phyloP scores from a whole-genome alignment of 192 early-diverging fungal genomes.

The Dimargaris cristalligena region DNA sequence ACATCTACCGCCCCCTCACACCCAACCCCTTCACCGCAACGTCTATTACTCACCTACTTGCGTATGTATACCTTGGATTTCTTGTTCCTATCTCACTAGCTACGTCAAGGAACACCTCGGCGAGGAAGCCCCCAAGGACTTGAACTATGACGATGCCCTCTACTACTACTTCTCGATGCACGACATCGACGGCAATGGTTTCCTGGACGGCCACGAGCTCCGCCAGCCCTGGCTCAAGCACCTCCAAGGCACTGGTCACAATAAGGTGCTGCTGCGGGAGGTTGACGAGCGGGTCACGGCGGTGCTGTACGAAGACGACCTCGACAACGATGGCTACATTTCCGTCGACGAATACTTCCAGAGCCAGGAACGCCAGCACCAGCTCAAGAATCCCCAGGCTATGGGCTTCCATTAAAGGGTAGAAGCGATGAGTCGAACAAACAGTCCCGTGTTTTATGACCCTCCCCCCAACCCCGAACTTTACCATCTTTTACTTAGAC shows the following conservation, averaged over 20 bases:
- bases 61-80: background rate
- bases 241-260: slow-evolving; percentile 12
- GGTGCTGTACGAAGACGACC: slow-evolving; percentile 57
- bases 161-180: slow-evolving; percentile 55
- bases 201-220: slow-evolving; percentile 66
- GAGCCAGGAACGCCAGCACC: background rate
- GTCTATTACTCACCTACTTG: background rate
- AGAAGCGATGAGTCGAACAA: too few species aligned
- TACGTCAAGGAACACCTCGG: slow-evolving; percentile 21
- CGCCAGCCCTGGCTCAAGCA: slow-evolving; percentile 34
- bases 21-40: background rate
- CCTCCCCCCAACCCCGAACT: too few species aligned
- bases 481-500: too few species aligned
- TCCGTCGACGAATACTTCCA: slow-evolving; percentile 35
- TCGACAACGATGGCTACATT: slow-evolving; percentile 46
- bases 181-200: slow-evolving; percentile 50
- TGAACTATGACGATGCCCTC: slow-evolving; percentile 39
- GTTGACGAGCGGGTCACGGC: slow-evolving; percentile 52
- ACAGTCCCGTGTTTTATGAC: too few species aligned
- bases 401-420: background rate
- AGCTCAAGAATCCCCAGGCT: background rate
- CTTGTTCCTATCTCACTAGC: background rate
- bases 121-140: slow-evolving; percentile 17
- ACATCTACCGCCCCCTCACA: background rate
- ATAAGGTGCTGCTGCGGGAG: slow-evolving; percentile 26